phyloP scores from a whole-genome alignment of 1,284 basidiomycete genomes.

The Rugosomyces carneus region DNA sequence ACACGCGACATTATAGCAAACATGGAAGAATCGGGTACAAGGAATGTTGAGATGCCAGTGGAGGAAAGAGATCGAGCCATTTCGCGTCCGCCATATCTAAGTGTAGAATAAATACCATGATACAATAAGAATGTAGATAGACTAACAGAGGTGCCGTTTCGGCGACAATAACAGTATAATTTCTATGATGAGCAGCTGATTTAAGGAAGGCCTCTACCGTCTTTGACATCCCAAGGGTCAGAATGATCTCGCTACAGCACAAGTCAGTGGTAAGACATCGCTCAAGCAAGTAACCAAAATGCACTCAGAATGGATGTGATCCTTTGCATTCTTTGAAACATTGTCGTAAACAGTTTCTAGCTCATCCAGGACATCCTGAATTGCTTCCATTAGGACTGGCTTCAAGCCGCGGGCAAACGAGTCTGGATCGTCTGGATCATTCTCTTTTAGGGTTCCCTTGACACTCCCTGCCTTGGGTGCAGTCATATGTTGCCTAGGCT shows the following conservation, averaged over 20 bases:
- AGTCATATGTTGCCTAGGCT: constrained; percentile 55
- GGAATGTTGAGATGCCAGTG: constrained; percentile 85
- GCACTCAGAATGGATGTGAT: constrained; percentile 96
- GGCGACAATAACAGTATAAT: constrained; percentile 94
- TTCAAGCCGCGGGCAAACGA: constrained; percentile 66
- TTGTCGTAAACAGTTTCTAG: constrained; percentile 94
- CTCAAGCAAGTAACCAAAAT: constrained; percentile 22
- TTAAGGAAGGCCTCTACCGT: constrained; percentile 95
- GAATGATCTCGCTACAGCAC: constrained; percentile 78
- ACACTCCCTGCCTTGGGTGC: constrained; percentile 45
- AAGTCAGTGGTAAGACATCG: background rate
- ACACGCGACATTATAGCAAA: constrained; percentile 96
- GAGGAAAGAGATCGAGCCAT: constrained; percentile 79
- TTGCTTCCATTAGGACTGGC: constrained; percentile 83
- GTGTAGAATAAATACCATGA: constrained; percentile 9
- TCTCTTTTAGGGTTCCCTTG: constrained; percentile 50
- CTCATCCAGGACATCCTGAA: constrained; percentile 92
- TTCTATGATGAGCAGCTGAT: constrained; percentile 83
- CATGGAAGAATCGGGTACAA: constrained; percentile 93
- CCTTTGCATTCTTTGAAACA: constrained; percentile 89
- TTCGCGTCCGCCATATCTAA: constrained; percentile 77
- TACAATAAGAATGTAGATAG: constrained; percentile 10
- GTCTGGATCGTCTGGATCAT: constrained; percentile 67
- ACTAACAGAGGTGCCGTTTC: constrained; percentile 88
- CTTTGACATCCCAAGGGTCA: constrained; percentile 91